Evolutionary conservation across 1,284 basidiomycete species (phyloP).

Genomic region (Dichomitus squalens): DNA sequence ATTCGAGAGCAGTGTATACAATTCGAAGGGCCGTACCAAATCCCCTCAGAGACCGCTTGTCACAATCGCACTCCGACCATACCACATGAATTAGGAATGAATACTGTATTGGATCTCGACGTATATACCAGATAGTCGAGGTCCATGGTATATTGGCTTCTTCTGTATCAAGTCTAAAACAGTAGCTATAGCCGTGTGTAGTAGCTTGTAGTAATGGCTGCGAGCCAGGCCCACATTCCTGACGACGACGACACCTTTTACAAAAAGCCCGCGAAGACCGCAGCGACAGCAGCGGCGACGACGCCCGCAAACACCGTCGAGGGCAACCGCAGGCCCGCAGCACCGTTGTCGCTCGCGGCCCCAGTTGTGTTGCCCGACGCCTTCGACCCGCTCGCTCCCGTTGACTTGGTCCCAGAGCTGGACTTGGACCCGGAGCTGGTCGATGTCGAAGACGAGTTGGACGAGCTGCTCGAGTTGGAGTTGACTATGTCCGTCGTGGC

Average conservation of each 20-base stretch:
- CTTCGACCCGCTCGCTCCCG: no score
- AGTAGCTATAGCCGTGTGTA: no score
- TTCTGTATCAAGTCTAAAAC: no score
- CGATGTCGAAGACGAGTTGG: constrained; percentile 8
- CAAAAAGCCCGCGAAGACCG: constrained; percentile 9
- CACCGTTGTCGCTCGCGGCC: no score
- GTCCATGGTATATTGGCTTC: background rate
- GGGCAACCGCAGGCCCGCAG: constrained; percentile 1
- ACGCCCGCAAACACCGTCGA: constrained; percentile 10
- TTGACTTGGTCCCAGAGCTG: background rate
- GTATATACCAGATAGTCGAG: background rate
- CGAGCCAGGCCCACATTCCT: no score
- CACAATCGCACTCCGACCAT: no score
- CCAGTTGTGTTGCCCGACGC: background rate
- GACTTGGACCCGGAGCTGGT: constrained; percentile 9
- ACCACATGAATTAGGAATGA: no score
- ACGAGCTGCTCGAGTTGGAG: constrained; percentile 36
- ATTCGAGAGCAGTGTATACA: no score
- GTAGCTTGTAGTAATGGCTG: background rate
- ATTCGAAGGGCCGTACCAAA: no score
- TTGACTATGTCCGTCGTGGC: constrained; percentile 50
- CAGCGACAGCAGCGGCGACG: constrained; percentile 10
- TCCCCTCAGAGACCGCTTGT: no score
- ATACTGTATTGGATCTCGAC: background rate
- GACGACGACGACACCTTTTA: no score